Conservation (phyloP, 1,139 yeast species). For the Geotrichum australiense region DNA sequence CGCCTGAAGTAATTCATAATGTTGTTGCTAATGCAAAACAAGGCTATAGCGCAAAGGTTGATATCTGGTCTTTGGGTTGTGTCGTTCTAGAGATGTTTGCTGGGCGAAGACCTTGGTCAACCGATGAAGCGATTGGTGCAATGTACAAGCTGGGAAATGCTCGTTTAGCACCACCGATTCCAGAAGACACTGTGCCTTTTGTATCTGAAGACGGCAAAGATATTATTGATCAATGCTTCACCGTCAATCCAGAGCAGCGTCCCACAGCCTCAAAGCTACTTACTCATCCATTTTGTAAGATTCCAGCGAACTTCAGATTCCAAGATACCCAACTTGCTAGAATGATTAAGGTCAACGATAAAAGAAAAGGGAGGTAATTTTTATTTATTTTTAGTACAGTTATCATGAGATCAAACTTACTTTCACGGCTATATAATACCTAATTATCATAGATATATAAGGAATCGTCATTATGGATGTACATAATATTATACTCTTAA, state of each 20-base stretch:
- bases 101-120: constrained; percentile 49
- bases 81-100: constrained; percentile 89
- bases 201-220: constrained; percentile 60
- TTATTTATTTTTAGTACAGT: too few species aligned
- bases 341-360: constrained; percentile 47
- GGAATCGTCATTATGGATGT: too few species aligned
- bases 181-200: constrained; percentile 65
- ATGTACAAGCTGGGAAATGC: constrained; percentile 58
- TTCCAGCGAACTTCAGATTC: constrained; percentile 49
- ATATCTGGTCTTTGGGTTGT: constrained; percentile 76
- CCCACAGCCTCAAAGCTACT: constrained; percentile 78
- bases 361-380: constrained; percentile 25
- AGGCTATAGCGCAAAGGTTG: constrained; percentile 93
- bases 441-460: too few species aligned
- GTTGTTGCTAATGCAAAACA: constrained; percentile 69
- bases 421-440: too few species aligned
- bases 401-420: too few species aligned
- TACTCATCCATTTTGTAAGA: constrained; percentile 53
- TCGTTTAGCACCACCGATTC: constrained; percentile 89
- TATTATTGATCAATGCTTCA: constrained; percentile 73
- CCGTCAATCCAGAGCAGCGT: constrained; percentile 69
- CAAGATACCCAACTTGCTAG: constrained; percentile 56
- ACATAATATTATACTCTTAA: too few species aligned
- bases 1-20: constrained; percentile 92
- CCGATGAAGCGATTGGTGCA: constrained; percentile 48